A percentile compares a stretch with the other conserved stretches of the same genome.
Conservation (phyloP, 2,329 filamentous ascomycete genomes). For the Macrophomina tecta region DNA sequence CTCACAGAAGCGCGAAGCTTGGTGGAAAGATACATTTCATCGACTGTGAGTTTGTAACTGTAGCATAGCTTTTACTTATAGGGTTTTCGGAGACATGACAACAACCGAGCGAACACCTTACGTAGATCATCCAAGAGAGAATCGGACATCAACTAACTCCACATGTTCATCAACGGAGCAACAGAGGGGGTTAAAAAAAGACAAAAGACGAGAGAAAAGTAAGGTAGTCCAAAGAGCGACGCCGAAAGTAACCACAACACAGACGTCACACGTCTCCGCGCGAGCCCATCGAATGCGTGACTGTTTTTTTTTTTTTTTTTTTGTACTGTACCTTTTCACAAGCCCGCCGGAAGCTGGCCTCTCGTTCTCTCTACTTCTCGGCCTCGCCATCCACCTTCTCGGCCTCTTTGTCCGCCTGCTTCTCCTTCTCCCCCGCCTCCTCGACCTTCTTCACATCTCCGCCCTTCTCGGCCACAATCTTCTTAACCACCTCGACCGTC, state of each 20-base stretch:
- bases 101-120: too few species aligned
- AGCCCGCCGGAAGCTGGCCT: background rate
- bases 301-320: background rate
- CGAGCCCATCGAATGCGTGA: background rate
- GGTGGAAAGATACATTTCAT: too few species aligned
- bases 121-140: background rate
- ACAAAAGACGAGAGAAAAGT: background rate
- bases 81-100: too few species aligned
- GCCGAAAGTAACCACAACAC: background rate
- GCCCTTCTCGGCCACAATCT: constrained; percentile 56
- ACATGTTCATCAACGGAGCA: background rate
- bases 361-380: background rate
- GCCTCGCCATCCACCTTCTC: constrained; percentile 41
- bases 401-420: constrained; percentile 42
- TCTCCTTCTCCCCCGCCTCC: constrained; percentile 31
- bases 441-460: background rate
- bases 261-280: background rate
- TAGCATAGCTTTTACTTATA: too few species aligned
- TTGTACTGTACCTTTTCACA: background rate
- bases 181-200: background rate
- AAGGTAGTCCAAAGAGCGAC: background rate
- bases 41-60: too few species aligned
- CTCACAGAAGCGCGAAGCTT: too few species aligned
- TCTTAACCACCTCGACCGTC: constrained; percentile 78
- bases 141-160: background rate